Percentiles rank a stretch among this genome's conserved stretches.
phyloP scores from a whole-genome alignment of 768 basidiomycete genomes.

The Hebeloma cylindrosporum region DNA sequence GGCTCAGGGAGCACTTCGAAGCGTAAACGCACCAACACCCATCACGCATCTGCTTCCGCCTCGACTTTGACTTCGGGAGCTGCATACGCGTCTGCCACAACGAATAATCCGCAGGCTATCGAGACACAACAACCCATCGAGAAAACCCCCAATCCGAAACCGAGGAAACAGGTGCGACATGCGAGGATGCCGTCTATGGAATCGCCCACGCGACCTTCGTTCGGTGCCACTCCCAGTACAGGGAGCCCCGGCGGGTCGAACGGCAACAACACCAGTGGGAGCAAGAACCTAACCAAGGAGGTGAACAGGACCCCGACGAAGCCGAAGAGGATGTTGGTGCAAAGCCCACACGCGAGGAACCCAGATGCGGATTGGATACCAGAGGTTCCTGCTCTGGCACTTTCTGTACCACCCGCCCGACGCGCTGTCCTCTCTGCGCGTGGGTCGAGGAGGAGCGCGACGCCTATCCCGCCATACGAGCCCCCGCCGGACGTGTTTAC shows the following conservation, averaged over 20 bases:
- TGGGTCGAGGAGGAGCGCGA: constrained; percentile 42
- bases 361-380: constrained; percentile 50
- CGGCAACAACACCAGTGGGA: not conserved
- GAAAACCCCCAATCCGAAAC: constrained; percentile 60
- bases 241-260: no score
- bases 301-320: constrained; percentile 21
- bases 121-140: constrained; percentile 28
- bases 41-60: constrained; percentile 4
- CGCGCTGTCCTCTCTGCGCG: constrained; percentile 26
- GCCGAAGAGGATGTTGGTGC: constrained; percentile 25
- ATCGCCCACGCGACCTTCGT: constrained; percentile 29
- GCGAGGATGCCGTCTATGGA: constrained; percentile 17
- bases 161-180: constrained; percentile 47
- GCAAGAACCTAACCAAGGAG: not conserved
- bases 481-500: constrained; percentile 70
- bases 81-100: constrained; percentile 1
- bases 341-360: constrained; percentile 49
- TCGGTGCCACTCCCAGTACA: constrained; percentile 11
- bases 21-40: constrained; percentile 39
- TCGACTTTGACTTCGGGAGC: not conserved
- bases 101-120: not conserved
- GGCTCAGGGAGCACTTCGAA: constrained; percentile 24
- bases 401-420: constrained; percentile 12
- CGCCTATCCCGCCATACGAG: constrained; percentile 63
- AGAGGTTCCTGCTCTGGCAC: constrained; percentile 26